These are phyloP conservation scores for Pichia thaimueangensis DNA, from an alignment of 805 yeast genomes.

Conservation along the genomic window DNA sequence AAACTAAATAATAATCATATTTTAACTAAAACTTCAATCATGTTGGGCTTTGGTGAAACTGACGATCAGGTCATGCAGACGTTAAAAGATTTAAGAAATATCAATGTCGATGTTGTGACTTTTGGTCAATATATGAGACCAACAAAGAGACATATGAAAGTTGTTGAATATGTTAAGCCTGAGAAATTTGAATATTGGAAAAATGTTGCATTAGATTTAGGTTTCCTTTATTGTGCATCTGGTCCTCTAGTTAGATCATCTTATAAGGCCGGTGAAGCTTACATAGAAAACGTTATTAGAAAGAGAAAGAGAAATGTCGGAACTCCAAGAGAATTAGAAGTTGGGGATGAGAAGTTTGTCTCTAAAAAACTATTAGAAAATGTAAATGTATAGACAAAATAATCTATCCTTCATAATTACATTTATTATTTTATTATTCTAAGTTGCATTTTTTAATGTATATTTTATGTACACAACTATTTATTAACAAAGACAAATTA, in stretches of 20 bases:
- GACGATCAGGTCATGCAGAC: slow-evolving; percentile 83
- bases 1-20: slow-evolving; percentile 67
- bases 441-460: too few species aligned
- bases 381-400: background rate
- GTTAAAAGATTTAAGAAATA: slow-evolving; percentile 64
- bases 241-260: slow-evolving; percentile 97
- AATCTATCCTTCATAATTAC: too few species aligned
- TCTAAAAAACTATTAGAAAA: slow-evolving; percentile 21
- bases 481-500: too few species aligned
- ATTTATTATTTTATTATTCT: too few species aligned
- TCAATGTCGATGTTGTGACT: slow-evolving; percentile 88
- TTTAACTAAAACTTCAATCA: slow-evolving; percentile 87
- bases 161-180: slow-evolving; percentile 89
- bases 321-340: slow-evolving; percentile 27
- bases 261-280: slow-evolving; percentile 97
- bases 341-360: slow-evolving; percentile 26
- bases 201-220: slow-evolving; percentile 75
- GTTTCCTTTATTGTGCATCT: slow-evolving; percentile 92
- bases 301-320: slow-evolving; percentile 52
- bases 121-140: slow-evolving; percentile 99
- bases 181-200: slow-evolving; percentile 94
- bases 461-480: too few species aligned
- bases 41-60: slow-evolving; percentile 96
- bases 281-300: slow-evolving; percentile 86
- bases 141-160: slow-evolving; percentile 97